These are phyloP conservation scores for Moricandia arvensis DNA, from an alignment of 345 rosid species.

Conservation along the genomic window DNA sequence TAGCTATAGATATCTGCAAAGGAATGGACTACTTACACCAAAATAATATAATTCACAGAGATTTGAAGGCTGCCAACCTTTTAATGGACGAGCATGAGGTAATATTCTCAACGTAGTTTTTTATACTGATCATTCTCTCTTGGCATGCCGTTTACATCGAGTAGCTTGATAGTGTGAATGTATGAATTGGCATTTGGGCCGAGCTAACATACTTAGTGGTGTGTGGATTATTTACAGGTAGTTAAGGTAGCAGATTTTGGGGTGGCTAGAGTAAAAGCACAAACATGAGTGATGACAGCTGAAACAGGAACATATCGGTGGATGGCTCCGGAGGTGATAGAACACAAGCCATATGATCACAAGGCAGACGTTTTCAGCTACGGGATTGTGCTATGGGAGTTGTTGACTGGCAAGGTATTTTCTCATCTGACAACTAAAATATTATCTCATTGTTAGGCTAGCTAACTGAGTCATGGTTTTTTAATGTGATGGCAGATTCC, in stretches of 20 bases:
- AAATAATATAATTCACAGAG: slow-evolving; percentile 91
- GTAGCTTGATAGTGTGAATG: no score
- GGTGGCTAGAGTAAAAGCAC: slow-evolving; percentile 88
- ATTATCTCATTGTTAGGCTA: no score
- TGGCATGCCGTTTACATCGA: no score
- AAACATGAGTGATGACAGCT: slow-evolving; percentile 95
- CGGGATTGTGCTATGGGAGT: slow-evolving; percentile 85
- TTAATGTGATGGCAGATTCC: slow-evolving; percentile 66
- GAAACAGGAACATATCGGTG: slow-evolving; percentile 98
- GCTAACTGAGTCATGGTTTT: background rate
- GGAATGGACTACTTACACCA: slow-evolving; percentile 98
- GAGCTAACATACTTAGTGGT: background rate
- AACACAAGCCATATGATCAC: slow-evolving; percentile 96
- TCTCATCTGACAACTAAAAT: background rate
- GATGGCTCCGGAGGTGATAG: slow-evolving; percentile 99
- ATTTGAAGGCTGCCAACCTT: slow-evolving; percentile 93
- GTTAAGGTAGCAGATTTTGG: slow-evolving; percentile 99
- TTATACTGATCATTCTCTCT: no score
- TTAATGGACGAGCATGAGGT: slow-evolving; percentile 98
- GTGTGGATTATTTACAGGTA: slow-evolving; percentile 47
- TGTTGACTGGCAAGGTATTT: slow-evolving; percentile 79
- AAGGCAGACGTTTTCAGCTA: slow-evolving; percentile 94
- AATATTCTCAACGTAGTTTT: slow-evolving; percentile 32
- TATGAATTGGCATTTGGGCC: background rate
- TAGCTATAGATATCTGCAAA: slow-evolving; percentile 88